phyloP scores from a whole-genome alignment of 768 basidiomycete genomes.

The Pisolithus orientalis region DNA sequence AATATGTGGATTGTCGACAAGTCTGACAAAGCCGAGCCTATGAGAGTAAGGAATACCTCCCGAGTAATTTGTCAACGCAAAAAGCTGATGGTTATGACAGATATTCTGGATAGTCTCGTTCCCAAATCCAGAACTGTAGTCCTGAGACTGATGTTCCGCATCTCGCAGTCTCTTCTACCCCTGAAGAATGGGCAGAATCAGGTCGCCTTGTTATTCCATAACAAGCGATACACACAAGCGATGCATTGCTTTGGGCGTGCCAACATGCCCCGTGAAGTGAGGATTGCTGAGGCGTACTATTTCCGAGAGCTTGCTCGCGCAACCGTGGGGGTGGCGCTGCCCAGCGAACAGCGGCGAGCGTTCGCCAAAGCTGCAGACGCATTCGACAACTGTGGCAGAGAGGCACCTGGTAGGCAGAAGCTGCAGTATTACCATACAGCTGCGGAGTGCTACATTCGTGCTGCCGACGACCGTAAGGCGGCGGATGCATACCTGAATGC shows the following conservation, averaged over 20 bases:
- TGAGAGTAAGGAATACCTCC: slow-evolving; percentile 36
- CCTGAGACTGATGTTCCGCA: slow-evolving; percentile 45
- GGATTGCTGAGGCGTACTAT: slow-evolving; percentile 46
- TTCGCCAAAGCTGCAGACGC: slow-evolving; percentile 43
- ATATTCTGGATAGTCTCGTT: slow-evolving; percentile 42
- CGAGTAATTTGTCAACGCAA: slow-evolving; percentile 20
- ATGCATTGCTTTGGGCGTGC: slow-evolving; percentile 51
- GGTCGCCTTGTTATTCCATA: slow-evolving; percentile 34
- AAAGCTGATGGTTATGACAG: slow-evolving; percentile 33
- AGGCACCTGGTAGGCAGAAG: slow-evolving; percentile 24
- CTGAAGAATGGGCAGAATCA: slow-evolving; percentile 39
- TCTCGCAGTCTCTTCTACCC: slow-evolving; percentile 48
- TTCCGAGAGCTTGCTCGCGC: slow-evolving; percentile 46
- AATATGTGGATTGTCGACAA: slow-evolving; percentile 67
- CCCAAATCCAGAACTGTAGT: slow-evolving; percentile 42
- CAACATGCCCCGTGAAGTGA: slow-evolving; percentile 33
- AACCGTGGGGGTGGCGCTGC: slow-evolving; percentile 19
- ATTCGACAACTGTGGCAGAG: slow-evolving; percentile 38
- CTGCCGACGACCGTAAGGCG: slow-evolving; percentile 35
- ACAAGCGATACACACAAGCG: slow-evolving; percentile 42
- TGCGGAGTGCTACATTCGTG: slow-evolving; percentile 41
- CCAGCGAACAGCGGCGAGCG: slow-evolving; percentile 25
- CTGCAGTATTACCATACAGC: slow-evolving; percentile 36
- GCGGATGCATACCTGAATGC: slow-evolving; percentile 39
- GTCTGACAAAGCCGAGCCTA: slow-evolving; percentile 49